phyloP scores from a whole-genome alignment of 2,329 filamentous ascomycete genomes.

The Leptographium galeiforme region DNA sequence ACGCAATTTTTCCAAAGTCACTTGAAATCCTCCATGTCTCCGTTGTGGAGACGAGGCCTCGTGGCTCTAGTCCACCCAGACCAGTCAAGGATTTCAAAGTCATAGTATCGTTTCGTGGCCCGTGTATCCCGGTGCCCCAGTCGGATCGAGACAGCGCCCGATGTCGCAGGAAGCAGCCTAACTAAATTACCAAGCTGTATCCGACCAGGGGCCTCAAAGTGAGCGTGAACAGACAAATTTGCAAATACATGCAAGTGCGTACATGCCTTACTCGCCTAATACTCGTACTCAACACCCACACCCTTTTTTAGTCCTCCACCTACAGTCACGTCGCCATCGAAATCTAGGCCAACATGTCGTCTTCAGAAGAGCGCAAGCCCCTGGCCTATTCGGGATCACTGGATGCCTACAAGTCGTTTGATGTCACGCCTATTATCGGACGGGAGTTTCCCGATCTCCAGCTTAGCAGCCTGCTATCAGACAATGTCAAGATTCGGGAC shows the following conservation, averaged over 20 bases:
- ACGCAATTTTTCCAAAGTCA: no score
- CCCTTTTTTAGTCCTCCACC: no score
- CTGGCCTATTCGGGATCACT: conserved; percentile 16
- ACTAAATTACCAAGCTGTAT: not conserved
- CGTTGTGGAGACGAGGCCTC: no score
- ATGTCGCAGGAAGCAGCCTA: not conserved
- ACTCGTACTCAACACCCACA: not conserved
- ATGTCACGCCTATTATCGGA: conserved; percentile 35
- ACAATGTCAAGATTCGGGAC: conserved; percentile 37
- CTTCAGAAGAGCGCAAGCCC: conserved; percentile 10
- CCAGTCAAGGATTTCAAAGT: no score
- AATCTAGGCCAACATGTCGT: not conserved
- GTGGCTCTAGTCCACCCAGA: no score
- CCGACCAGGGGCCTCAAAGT: not conserved
- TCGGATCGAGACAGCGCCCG: not conserved
- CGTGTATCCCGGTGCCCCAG: no score
- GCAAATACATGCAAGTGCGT: no score
- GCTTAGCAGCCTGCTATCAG: conserved; percentile 20
- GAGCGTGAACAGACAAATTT: not conserved
- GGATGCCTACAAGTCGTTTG: conserved; percentile 18
- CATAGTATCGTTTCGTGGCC: no score
- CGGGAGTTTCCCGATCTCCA: conserved; percentile 29
- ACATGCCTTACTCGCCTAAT: not conserved
- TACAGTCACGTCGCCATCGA: no score
- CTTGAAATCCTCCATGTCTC: no score